Evolutionary conservation across 2,329 filamentous ascomycete genomes (phyloP).

Genomic region (Botrytis aclada): DNA sequence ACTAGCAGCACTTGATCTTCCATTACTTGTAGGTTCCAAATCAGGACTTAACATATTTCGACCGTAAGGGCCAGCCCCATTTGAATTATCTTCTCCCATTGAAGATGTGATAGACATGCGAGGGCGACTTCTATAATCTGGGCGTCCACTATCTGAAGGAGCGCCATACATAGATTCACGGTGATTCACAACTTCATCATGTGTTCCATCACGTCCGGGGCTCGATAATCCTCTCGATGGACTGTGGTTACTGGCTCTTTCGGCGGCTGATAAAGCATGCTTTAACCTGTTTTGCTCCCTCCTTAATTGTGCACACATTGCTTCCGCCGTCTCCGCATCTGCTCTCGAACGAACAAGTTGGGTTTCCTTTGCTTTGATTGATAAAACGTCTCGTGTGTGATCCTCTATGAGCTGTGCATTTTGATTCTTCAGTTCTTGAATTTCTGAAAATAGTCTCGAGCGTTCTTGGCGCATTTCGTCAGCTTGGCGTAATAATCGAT

Average conservation of each 20-base stretch:
- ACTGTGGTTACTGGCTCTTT: constrained; percentile 45
- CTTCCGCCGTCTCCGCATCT: constrained; percentile 85
- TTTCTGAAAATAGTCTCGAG: constrained; percentile 76
- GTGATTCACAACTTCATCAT: constrained; percentile 60
- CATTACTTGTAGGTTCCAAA: constrained; percentile 32
- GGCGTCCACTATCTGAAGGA: constrained; percentile 27
- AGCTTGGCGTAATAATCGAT: constrained; percentile 68
- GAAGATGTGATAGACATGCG: constrained; percentile 60
- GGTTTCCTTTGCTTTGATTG: constrained; percentile 97
- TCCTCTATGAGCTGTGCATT: constrained; percentile 97
- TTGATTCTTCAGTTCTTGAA: constrained; percentile 92
- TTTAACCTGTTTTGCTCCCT: constrained; percentile 92
- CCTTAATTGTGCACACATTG: constrained; percentile 76
- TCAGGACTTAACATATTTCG: constrained; percentile 37
- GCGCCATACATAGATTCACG: constrained; percentile 45
- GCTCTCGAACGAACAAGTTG: constrained; percentile 89
- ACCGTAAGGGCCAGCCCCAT: constrained; percentile 47
- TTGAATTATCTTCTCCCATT: constrained; percentile 74
- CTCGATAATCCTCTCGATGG: constrained; percentile 36
- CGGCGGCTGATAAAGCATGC: constrained; percentile 68
- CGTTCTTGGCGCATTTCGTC: constrained; percentile 83
- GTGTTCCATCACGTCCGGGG: constrained; percentile 46
- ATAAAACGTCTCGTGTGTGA: constrained; percentile 89
- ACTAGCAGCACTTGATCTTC: constrained; percentile 35
- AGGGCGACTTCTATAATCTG: constrained; percentile 29